These are phyloP conservation scores for Davidsoniella australis DNA, from an alignment of 2,329 filamentous ascomycete species.

Conservation along the genomic window DNA sequence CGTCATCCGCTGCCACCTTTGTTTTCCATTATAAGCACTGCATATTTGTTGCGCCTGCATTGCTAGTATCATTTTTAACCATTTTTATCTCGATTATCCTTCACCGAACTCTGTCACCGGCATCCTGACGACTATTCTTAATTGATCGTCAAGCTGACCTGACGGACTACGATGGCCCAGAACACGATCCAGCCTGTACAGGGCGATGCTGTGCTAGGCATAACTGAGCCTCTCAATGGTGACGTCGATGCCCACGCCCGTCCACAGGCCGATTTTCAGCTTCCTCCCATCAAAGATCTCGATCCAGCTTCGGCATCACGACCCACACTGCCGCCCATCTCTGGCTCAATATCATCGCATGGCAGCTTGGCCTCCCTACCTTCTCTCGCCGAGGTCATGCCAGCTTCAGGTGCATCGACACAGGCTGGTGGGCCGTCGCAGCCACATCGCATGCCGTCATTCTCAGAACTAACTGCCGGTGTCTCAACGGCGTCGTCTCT, in stretches of 20 bases:
- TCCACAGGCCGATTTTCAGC: not conserved
- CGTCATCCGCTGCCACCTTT: too few relatives aligned
- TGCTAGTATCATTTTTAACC: too few relatives aligned
- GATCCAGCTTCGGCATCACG: not conserved
- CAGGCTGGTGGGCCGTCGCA: not conserved
- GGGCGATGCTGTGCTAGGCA: too few relatives aligned
- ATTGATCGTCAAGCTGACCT: too few relatives aligned
- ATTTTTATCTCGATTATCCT: too few relatives aligned
- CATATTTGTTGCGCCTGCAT: too few relatives aligned
- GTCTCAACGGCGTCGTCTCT: slow-evolving; percentile 8
- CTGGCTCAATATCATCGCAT: slow-evolving; percentile 1
- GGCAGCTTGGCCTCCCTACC: slow-evolving; percentile 4
- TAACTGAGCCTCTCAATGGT: too few relatives aligned
- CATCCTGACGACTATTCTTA: too few relatives aligned
- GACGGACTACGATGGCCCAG: too few relatives aligned
- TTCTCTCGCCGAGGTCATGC: slow-evolving; percentile 4
- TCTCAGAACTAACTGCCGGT: slow-evolving; percentile 5
- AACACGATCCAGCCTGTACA: too few relatives aligned
- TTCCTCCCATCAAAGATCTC: slow-evolving; percentile 10
- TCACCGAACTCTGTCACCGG: too few relatives aligned
- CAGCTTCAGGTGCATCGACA: not conserved
- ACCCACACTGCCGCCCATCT: not conserved
- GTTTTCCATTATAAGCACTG: too few relatives aligned
- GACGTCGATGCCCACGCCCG: not conserved
- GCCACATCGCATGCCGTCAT: slow-evolving; percentile 7